Conservation (phyloP, 1,284 basidiomycete genomes). For the Tetrapyrgos nigripes region DNA sequence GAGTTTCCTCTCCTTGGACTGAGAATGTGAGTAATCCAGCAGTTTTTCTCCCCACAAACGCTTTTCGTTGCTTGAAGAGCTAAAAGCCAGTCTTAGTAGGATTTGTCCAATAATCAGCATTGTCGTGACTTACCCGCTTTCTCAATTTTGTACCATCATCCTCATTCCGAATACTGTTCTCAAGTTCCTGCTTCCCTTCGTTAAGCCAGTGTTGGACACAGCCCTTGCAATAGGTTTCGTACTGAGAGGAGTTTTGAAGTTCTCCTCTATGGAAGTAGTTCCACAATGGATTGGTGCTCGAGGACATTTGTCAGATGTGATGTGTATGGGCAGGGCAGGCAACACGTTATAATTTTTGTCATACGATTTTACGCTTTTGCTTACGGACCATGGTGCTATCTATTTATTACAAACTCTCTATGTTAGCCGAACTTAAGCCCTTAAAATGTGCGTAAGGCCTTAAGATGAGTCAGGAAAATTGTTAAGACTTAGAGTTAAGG, state of each 20-base stretch:
- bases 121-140: background rate
- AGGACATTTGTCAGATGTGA: background rate
- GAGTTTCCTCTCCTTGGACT: background rate
- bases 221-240: constrained; percentile 6
- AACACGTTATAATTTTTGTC: too few species aligned
- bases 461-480: too few species aligned
- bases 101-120: background rate
- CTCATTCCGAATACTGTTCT: background rate
- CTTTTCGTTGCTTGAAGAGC: constrained; percentile 3
- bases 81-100: background rate
- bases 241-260: constrained; percentile 6
- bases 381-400: too few species aligned
- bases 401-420: too few species aligned
- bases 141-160: background rate
- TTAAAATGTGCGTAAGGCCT: background rate
- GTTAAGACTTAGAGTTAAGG: too few species aligned
- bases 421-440: background rate
- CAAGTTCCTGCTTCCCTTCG: background rate
- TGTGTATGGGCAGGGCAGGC: too few species aligned
- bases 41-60: background rate
- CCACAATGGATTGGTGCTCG: constrained; percentile 4
- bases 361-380: too few species aligned
- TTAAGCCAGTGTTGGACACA: constrained; percentile 11
- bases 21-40: constrained; percentile 10
- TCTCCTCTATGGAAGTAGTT: constrained; percentile 2